Conservation (phyloP, 306 rosid genomes). For the Castanopsis chinensis region DNA sequence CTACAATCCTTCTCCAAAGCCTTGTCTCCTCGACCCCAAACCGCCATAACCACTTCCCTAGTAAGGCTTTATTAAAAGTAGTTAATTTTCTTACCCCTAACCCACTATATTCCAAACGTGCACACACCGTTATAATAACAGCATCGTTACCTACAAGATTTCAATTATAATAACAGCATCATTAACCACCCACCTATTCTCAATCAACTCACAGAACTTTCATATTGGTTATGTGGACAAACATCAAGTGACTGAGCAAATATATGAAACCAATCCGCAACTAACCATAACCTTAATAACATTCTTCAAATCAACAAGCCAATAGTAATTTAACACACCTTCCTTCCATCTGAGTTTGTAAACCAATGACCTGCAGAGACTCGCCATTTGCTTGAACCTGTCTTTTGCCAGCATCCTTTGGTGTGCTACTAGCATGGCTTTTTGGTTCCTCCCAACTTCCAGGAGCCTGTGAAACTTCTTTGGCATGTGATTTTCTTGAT, state of each 20-base stretch:
- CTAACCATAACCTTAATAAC: not conserved
- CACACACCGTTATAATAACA: no score
- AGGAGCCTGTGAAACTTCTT: conserved; percentile 33
- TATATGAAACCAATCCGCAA: conserved; percentile 6
- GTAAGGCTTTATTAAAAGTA: no score
- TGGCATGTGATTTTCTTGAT: conserved; percentile 27
- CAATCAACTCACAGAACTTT: not conserved
- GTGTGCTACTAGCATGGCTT: conserved; percentile 39
- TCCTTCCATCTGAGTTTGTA: conserved; percentile 73
- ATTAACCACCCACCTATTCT: not conserved
- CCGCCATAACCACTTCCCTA: no score
- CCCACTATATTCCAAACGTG: no score
- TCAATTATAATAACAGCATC: not conserved
- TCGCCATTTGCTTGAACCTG: conserved; percentile 61
- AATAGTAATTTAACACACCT: conserved; percentile 38
- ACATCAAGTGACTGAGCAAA: not conserved
- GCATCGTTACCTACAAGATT: not conserved
- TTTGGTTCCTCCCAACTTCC: conserved; percentile 73
- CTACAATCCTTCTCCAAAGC: no score
- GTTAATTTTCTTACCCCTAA: no score
- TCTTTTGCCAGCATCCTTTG: conserved; percentile 63
- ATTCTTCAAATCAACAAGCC: not conserved
- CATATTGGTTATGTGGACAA: no score
- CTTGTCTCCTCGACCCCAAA: no score
- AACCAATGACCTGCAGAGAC: conserved; percentile 85